Evolutionary conservation across 768 basidiomycete species (phyloP).

Genomic region (Mycena rosella): DNA sequence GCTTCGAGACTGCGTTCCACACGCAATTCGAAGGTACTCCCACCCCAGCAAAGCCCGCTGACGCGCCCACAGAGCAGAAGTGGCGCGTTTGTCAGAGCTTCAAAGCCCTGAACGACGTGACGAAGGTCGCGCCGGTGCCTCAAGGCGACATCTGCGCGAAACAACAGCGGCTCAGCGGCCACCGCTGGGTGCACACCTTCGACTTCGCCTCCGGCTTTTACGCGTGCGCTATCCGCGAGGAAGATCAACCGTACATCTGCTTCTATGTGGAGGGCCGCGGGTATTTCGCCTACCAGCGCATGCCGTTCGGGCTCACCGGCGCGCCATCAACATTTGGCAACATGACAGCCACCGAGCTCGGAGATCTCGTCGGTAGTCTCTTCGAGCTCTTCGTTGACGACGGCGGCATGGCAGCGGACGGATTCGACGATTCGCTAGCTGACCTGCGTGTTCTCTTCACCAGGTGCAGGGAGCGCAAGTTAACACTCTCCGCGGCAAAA

Average conservation of each 20-base stretch:
- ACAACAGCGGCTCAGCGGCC: too few relatives aligned
- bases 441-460: conserved; percentile 33
- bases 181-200: too few relatives aligned
- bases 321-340: conserved; percentile 51
- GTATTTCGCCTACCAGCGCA: conserved; percentile 46
- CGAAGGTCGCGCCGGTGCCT: too few relatives aligned
- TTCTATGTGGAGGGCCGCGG: conserved; percentile 56
- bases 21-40: too few relatives aligned
- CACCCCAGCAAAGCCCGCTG: too few relatives aligned
- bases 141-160: too few relatives aligned
- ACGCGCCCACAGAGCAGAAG: too few relatives aligned
- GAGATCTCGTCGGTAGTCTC: conserved; percentile 39
- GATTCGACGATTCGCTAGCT: neutral
- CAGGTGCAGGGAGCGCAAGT: conserved; percentile 20
- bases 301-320: conserved; percentile 57
- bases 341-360: conserved; percentile 41
- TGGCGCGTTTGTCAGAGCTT: too few relatives aligned
- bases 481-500: conserved; percentile 33
- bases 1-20: too few relatives aligned
- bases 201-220: too few relatives aligned
- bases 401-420: conserved; percentile 27
- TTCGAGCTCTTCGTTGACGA: conserved; percentile 29
- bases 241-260: conserved; percentile 44
- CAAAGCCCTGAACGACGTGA: too few relatives aligned
- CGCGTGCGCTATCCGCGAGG: too few relatives aligned